Percentiles rank a stretch among this genome's conserved stretches.
phyloP scores from a whole-genome alignment of 2,329 filamentous ascomycete genomes.

The Dactylella cylindrospora region DNA sequence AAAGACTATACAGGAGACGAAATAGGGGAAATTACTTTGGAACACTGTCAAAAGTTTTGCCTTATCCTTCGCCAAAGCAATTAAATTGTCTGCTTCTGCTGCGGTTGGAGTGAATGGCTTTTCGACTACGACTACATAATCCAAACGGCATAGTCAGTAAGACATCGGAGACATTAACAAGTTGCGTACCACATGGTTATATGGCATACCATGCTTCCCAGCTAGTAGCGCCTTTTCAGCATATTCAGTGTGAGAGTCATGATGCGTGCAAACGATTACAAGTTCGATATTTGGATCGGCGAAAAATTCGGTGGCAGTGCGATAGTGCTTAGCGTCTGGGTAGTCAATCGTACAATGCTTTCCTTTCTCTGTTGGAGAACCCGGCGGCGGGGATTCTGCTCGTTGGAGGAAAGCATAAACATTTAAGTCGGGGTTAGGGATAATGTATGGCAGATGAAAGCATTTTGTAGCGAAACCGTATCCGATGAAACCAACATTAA shows the following conservation, averaged over 20 bases:
- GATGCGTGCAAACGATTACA: constrained; percentile 51
- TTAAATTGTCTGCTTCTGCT: constrained; percentile 51
- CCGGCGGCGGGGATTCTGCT: constrained; percentile 49
- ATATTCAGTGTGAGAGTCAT: constrained; percentile 50
- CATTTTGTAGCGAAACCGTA: constrained; percentile 57
- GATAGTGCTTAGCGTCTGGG: constrained; percentile 52
- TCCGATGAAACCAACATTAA: constrained; percentile 58
- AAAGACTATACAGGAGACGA: neutral
- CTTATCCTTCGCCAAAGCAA: constrained; percentile 50
- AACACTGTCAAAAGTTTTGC: constrained; percentile 52
- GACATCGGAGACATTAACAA: too few relatives aligned
- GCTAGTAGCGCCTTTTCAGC: constrained; percentile 50
- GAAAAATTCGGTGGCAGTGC: constrained; percentile 51
- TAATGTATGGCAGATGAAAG: constrained; percentile 59
- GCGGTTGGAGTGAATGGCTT: constrained; percentile 52
- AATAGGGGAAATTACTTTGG: constrained; percentile 51
- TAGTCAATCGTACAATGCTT: constrained; percentile 56
- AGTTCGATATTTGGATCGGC: constrained; percentile 51
- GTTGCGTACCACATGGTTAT: too few relatives aligned
- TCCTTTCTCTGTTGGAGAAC: constrained; percentile 28
- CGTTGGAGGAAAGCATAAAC: constrained; percentile 59
- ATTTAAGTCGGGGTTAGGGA: constrained; percentile 55
- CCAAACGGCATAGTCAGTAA: too few relatives aligned
- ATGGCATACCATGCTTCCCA: constrained; percentile 50
- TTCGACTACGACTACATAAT: constrained; percentile 51